These are phyloP conservation scores for Penicillium manginii DNA, from an alignment of 495 filamentous ascomycete genomes.

Conservation along the genomic window DNA sequence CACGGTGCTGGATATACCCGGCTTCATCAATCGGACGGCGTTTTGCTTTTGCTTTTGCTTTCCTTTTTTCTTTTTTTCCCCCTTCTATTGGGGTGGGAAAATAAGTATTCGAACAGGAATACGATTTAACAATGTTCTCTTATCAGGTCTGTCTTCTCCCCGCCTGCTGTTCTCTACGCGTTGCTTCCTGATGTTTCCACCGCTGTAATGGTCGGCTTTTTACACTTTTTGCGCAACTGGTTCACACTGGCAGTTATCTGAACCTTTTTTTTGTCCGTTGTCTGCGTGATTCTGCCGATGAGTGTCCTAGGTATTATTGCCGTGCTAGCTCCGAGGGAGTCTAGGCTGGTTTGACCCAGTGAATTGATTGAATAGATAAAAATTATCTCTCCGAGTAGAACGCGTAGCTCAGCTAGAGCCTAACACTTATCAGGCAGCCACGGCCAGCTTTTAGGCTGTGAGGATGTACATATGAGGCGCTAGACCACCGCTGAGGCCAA, in stretches of 20 bases:
- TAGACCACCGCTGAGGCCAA: too few relatives aligned
- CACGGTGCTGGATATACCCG: slow-evolving; percentile 60
- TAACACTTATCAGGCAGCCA: not conserved
- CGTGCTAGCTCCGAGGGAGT: not conserved
- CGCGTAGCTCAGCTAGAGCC: not conserved
- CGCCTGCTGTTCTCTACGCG: slow-evolving; percentile 14
- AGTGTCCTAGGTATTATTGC: not conserved
- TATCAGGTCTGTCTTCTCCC: slow-evolving; percentile 22
- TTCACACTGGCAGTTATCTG: not conserved
- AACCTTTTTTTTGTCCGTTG: not conserved
- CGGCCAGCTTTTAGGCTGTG: not conserved
- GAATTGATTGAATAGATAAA: slow-evolving; percentile 30
- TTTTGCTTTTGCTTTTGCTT: slow-evolving; percentile 21
- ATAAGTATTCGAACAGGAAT: slow-evolving; percentile 34
- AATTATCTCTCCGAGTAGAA: not conserved
- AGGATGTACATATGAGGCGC: too few relatives aligned
- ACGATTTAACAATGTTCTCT: slow-evolving; percentile 27
- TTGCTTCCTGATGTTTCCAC: slow-evolving; percentile 24
- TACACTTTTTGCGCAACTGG: not conserved
- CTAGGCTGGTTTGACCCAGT: slow-evolving; percentile 8
- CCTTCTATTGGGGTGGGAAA: slow-evolving; percentile 34
- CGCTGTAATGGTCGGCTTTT: slow-evolving; percentile 36
- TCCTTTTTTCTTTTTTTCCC: too few relatives aligned
- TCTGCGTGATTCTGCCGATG: not conserved
- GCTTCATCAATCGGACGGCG: slow-evolving; percentile 53